Conservation (phyloP, 148 eudicot species). For the Amaranthus palmeri region DNA sequence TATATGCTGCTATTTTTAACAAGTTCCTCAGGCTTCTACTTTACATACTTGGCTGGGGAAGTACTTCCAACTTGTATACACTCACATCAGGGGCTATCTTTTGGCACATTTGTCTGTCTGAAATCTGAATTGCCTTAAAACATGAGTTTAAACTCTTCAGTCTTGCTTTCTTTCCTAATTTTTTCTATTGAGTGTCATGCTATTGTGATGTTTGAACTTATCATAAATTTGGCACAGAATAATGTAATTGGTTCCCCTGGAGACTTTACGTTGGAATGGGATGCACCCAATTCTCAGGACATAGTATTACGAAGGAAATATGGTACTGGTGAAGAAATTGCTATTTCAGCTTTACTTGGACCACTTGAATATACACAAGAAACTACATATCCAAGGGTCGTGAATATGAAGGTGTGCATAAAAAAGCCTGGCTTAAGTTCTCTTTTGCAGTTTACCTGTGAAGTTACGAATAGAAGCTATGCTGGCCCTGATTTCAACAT, state of each 20-base stretch:
- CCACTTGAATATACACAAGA: slow-evolving; percentile 18
- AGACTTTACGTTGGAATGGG: slow-evolving; percentile 72
- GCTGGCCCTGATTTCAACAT: slow-evolving; percentile 38
- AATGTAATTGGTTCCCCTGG: slow-evolving; percentile 46
- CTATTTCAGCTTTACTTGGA: slow-evolving; percentile 73
- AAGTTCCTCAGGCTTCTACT: not conserved
- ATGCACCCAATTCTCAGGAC: slow-evolving; percentile 59
- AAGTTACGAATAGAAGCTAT: slow-evolving; percentile 25
- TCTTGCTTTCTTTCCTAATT: not conserved
- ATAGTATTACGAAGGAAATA: slow-evolving; percentile 61
- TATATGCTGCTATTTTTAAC: not conserved
- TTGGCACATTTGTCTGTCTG: not conserved
- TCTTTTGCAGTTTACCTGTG: slow-evolving; percentile 70
- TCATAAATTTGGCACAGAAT: slow-evolving; percentile 37
- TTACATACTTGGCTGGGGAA: not conserved
- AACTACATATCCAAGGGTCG: slow-evolving; percentile 38
- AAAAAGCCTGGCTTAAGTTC: slow-evolving; percentile 78
- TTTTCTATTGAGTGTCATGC: not conserved
- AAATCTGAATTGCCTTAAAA: not conserved
- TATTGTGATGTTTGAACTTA: not conserved
- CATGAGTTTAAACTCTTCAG: not conserved
- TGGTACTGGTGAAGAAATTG: slow-evolving; percentile 76
- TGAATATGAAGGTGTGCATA: slow-evolving; percentile 68
- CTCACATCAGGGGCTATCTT: not conserved
- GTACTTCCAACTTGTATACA: not conserved